Percentiles rank a stretch among this genome's conserved stretches.
These are phyloP conservation scores for Pestalotiopsis sp. DNA, from an alignment of 2,329 filamentous ascomycete species.

Conservation along the genomic window DNA sequence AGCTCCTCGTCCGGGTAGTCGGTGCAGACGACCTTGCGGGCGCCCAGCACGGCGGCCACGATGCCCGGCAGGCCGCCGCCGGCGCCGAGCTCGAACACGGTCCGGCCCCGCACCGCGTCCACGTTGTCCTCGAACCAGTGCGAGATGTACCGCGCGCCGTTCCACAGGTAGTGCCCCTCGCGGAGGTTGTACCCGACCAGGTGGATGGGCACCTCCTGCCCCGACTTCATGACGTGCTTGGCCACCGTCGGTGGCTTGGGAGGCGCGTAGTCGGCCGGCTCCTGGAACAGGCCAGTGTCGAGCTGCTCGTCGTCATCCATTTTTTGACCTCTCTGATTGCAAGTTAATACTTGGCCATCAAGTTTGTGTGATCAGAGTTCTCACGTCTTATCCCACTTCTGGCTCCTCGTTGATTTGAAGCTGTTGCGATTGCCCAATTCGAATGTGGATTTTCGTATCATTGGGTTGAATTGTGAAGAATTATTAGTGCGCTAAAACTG, in stretches of 20 bases:
- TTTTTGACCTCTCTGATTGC: not conserved
- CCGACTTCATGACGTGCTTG: slow-evolving; percentile 70
- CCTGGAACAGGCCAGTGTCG: slow-evolving; percentile 68
- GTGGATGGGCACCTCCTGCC: slow-evolving; percentile 68
- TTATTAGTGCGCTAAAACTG: slow-evolving; percentile 1
- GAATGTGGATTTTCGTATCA: slow-evolving; percentile 7
- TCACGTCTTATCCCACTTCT: not conserved
- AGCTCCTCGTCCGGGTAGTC: slow-evolving; percentile 88
- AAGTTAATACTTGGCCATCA: not conserved
- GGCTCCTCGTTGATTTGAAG: not conserved
- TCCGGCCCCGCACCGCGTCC: slow-evolving; percentile 64
- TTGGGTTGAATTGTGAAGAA: slow-evolving; percentile 5
- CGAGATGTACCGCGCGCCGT: slow-evolving; percentile 78
- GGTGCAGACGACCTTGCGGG: slow-evolving; percentile 74
- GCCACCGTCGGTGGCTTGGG: slow-evolving; percentile 77
- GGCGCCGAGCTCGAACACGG: slow-evolving; percentile 87
- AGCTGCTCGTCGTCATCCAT: slow-evolving; percentile 36
- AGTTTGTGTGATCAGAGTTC: not conserved
- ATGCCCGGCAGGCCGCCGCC: slow-evolving; percentile 85
- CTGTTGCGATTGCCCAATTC: slow-evolving; percentile 5
- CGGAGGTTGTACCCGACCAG: slow-evolving; percentile 87
- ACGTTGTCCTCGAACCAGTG: slow-evolving; percentile 75
- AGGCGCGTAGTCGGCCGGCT: slow-evolving; percentile 80
- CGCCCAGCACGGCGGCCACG: slow-evolving; percentile 74
- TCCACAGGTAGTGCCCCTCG: slow-evolving; percentile 92